phyloP scores from a whole-genome alignment of 1,284 basidiomycete species.

The Uromyces viciae-fabae region DNA sequence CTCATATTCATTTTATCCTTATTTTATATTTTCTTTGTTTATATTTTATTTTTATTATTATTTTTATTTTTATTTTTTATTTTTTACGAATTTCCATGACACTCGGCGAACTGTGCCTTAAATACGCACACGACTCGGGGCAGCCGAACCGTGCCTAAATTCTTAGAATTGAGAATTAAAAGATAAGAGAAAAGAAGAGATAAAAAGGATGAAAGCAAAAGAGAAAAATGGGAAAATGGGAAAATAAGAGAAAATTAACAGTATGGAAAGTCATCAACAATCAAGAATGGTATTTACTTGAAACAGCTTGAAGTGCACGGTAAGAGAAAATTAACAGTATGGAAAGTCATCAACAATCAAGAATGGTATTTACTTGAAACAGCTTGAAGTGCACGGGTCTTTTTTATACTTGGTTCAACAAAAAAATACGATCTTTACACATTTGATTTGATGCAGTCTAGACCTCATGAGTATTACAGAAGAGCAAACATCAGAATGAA shows the following conservation, averaged over 20 bases:
- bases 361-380: background rate
- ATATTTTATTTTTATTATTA: background rate
- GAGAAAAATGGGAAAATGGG: background rate
- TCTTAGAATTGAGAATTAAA: background rate
- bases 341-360: background rate
- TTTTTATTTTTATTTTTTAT: background rate
- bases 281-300: background rate
- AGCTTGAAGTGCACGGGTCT: background rate
- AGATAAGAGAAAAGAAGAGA: background rate
- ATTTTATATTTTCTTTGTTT: background rate
- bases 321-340: background rate
- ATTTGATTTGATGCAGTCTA: too few relatives aligned
- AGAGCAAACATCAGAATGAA: too few relatives aligned
- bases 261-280: background rate
- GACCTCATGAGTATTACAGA: too few relatives aligned
- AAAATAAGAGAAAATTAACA: background rate
- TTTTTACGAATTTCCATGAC: background rate
- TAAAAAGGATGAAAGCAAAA: background rate
- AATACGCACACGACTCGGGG: too few relatives aligned
- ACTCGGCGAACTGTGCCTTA: too few relatives aligned
- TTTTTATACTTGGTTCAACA: too few relatives aligned
- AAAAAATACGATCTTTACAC: too few relatives aligned
- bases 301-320: background rate
- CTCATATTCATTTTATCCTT: background rate
- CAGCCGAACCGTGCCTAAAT: too few relatives aligned